Evolutionary conservation across 1,139 yeast genomes (phyloP).

Genomic region (Debaryomyces coudertii): DNA sequence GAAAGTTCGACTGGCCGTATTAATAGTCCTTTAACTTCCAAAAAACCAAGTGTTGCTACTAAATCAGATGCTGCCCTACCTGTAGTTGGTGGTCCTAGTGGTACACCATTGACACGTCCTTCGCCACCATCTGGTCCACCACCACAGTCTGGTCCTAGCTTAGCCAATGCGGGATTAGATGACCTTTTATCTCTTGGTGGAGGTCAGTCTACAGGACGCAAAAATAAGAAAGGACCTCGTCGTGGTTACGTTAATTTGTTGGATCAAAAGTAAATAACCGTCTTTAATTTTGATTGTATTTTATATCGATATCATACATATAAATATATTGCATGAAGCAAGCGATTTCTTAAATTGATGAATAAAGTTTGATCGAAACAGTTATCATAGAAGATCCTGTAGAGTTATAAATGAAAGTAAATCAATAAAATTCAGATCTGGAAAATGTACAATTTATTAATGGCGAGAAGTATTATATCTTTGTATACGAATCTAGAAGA

Average conservation of each 20-base stretch:
- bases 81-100: slow-evolving; percentile 6
- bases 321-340: background rate
- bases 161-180: slow-evolving; percentile 62
- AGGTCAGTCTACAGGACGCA: slow-evolving; percentile 43
- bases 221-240: slow-evolving; percentile 66
- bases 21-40: slow-evolving; percentile 16
- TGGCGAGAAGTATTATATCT: too few relatives aligned
- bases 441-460: too few relatives aligned
- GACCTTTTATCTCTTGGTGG: slow-evolving; percentile 60
- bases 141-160: slow-evolving; percentile 22
- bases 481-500: too few relatives aligned
- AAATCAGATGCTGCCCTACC: slow-evolving; percentile 9
- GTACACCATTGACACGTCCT: slow-evolving; percentile 7
- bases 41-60: slow-evolving; percentile 12
- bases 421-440: too few relatives aligned
- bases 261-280: slow-evolving; percentile 30
- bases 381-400: too few relatives aligned
- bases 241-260: slow-evolving; percentile 80
- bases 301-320: background rate
- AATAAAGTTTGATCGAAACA: too few relatives aligned
- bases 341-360: too few relatives aligned
- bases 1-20: slow-evolving; percentile 9
- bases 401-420: too few relatives aligned
- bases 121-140: slow-evolving; percentile 11
- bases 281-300: background rate